Percentiles rank a stretch among this genome's conserved stretches.
Conservation (phyloP, 192 early-diverging fungal genomes). For the Umbelopsis sp. region DNA sequence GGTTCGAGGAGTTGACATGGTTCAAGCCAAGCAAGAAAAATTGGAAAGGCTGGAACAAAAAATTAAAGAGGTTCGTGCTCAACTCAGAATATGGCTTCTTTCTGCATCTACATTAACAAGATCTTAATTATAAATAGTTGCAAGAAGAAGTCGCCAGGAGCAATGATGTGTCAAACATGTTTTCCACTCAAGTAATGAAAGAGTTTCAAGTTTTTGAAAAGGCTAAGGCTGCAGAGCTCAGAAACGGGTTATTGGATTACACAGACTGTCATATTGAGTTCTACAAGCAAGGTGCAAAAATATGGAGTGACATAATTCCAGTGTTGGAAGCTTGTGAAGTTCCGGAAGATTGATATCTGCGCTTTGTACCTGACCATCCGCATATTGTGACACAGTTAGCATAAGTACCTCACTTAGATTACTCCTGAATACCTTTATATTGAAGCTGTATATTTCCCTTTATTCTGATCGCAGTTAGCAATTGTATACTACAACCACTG, state of each 20-base stretch:
- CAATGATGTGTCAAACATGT: slow-evolving; percentile 66
- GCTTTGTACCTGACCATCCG: no score
- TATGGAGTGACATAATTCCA: slow-evolving; percentile 88
- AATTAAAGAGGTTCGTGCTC: slow-evolving; percentile 64
- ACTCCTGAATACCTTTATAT: no score
- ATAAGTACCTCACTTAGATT: no score
- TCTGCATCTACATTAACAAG: background rate
- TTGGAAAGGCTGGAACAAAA: slow-evolving; percentile 71
- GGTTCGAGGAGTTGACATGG: slow-evolving; percentile 84
- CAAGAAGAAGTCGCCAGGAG: slow-evolving; percentile 80
- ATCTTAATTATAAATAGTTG: slow-evolving; percentile 57
- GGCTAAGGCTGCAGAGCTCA: slow-evolving; percentile 83
- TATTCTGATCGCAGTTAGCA: background rate
- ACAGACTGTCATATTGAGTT: slow-evolving; percentile 84
- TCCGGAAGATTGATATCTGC: background rate
- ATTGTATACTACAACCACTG: background rate
- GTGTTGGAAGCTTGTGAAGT: slow-evolving; percentile 71
- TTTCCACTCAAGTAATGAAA: slow-evolving; percentile 77
- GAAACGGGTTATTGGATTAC: slow-evolving; percentile 72
- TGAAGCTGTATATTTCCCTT: no score
- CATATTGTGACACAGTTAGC: no score
- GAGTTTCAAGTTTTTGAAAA: slow-evolving; percentile 85
- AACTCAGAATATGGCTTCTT: background rate
- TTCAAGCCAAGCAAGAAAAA: slow-evolving; percentile 78
- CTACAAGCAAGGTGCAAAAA: slow-evolving; percentile 67